Evolutionary conservation across 1,284 basidiomycete genomes (phyloP).

Genomic region (Sporisorium graminicola): DNA sequence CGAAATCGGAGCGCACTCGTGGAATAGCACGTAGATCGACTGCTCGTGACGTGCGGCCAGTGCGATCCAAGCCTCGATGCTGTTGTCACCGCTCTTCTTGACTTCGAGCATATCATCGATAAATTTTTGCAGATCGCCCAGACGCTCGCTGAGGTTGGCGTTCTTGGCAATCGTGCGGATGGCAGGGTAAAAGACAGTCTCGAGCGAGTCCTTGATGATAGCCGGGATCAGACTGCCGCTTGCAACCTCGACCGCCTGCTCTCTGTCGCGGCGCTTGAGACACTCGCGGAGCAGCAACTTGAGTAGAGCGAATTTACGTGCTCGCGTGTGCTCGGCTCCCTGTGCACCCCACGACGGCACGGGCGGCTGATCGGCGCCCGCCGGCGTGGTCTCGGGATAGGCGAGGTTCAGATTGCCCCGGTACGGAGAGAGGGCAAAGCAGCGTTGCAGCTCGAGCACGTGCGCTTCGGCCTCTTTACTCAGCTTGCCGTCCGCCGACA

Average conservation of each 20-base stretch:
- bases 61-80: constrained; percentile 63
- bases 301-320: constrained; percentile 65
- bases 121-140: constrained; percentile 66
- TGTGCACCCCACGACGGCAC: constrained; percentile 55
- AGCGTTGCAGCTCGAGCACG: constrained; percentile 61
- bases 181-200: constrained; percentile 62
- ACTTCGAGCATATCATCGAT: constrained; percentile 64
- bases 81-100: constrained; percentile 52
- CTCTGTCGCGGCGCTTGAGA: constrained; percentile 64
- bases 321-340: constrained; percentile 49
- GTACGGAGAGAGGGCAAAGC: constrained; percentile 64
- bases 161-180: constrained; percentile 55
- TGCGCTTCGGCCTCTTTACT: constrained; percentile 41
- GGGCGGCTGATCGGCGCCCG: constrained; percentile 40
- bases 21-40: constrained; percentile 63
- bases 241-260: constrained; percentile 60
- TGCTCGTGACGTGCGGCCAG: constrained; percentile 65
- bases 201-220: constrained; percentile 65
- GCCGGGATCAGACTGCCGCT: constrained; percentile 59
- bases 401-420: constrained; percentile 56
- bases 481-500: constrained; percentile 48
- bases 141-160: constrained; percentile 58
- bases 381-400: constrained; percentile 59
- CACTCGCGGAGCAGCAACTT: constrained; percentile 64
- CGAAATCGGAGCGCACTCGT: constrained; percentile 63